Evolutionary conservation across 768 basidiomycete species (phyloP).

Genomic region (Podaxis sp.): DNA sequence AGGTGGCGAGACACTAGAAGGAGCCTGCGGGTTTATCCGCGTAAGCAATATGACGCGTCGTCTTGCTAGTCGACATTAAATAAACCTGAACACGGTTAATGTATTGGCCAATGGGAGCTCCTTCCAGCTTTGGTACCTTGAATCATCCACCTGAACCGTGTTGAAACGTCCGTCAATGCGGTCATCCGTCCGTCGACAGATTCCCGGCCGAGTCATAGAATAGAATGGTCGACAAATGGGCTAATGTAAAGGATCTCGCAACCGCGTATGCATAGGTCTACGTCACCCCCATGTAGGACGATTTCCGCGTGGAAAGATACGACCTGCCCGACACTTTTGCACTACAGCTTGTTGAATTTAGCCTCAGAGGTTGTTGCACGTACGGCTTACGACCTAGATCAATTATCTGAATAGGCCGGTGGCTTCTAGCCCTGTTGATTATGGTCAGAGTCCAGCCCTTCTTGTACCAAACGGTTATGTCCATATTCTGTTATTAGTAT

Average conservation of each 20-base stretch:
- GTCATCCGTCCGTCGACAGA: not conserved
- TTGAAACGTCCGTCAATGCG: constrained; percentile 3
- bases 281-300: constrained; percentile 4
- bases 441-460: not conserved
- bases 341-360: not conserved
- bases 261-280: constrained; percentile 1
- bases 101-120: not conserved
- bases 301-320: constrained; percentile 11
- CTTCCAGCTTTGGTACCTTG: constrained; percentile 10
- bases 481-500: constrained; percentile 13
- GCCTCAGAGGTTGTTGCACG: not conserved
- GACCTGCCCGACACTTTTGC: not conserved
- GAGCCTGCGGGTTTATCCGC: not conserved
- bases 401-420: not conserved
- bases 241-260: not conserved
- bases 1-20: not conserved
- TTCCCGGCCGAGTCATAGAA: not conserved
- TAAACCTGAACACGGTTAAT: not conserved
- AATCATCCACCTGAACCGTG: constrained; percentile 6
- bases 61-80: not conserved
- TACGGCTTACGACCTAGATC: not conserved
- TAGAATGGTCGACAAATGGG: constrained; percentile 7
- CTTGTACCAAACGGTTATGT: constrained; percentile 2
- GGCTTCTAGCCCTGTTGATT: constrained; percentile 11
- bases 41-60: not conserved